These are phyloP conservation scores for Hymenoscyphus linearis DNA, from an alignment of 2,329 filamentous ascomycete species.

Conservation along the genomic window DNA sequence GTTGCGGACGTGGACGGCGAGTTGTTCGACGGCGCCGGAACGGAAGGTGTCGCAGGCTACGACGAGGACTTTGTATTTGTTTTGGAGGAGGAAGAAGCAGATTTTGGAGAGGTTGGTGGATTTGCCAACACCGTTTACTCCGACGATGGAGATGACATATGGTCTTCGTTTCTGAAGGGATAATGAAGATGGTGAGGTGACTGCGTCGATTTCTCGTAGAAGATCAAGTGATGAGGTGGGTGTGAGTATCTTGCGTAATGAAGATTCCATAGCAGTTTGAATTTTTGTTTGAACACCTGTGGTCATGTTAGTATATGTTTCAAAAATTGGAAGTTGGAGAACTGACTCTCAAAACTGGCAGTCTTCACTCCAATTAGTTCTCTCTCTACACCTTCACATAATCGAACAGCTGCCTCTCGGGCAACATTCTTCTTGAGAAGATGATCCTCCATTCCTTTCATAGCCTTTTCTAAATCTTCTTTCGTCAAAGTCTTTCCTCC, in stretches of 20 bases:
- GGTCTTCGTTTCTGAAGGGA: constrained; percentile 65
- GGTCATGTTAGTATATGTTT: constrained; percentile 21
- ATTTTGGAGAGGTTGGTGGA: constrained; percentile 98
- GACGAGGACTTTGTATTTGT: constrained; percentile 92
- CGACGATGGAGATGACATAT: constrained; percentile 97
- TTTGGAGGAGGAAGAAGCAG: constrained; percentile 95
- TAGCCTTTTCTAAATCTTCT: constrained; percentile 81
- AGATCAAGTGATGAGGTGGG: constrained; percentile 93
- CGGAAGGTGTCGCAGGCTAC: constrained; percentile 96
- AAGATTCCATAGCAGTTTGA: constrained; percentile 82
- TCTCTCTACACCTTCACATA: constrained; percentile 87
- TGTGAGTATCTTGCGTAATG: constrained; percentile 89
- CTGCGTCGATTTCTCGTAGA: constrained; percentile 82
- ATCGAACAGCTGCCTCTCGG: constrained; percentile 81
- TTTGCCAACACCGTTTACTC: constrained; percentile 97
- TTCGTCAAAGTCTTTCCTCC: constrained; percentile 90
- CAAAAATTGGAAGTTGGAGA: constrained; percentile 13
- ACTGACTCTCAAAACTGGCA: constrained; percentile 71
- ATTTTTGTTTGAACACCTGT: constrained; percentile 73
- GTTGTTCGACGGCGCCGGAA: constrained; percentile 92
- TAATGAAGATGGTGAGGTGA: constrained; percentile 61
- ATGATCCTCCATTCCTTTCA: constrained; percentile 95
- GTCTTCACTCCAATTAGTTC: constrained; percentile 90
- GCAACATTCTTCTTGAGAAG: constrained; percentile 94
- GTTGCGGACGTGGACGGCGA: constrained; percentile 91